Conservation (phyloP, 768 basidiomycete species). For the Leccinellum rugosiceps region DNA sequence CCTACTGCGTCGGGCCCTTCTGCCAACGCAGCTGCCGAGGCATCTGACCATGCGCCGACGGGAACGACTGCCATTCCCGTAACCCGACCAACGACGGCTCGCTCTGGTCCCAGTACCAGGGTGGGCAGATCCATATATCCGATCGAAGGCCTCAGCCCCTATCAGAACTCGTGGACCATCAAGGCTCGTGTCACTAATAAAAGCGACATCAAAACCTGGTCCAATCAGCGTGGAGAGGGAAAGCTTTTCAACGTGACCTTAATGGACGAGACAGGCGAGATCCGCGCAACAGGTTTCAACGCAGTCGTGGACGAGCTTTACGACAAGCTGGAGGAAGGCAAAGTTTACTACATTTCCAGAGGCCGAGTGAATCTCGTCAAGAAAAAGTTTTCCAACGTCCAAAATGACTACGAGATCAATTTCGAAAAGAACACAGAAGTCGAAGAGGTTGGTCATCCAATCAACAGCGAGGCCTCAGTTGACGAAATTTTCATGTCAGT, state of each 20-base stretch:
- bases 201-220: conserved; percentile 85
- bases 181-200: conserved; percentile 91
- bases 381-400: conserved; percentile 89
- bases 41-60: conserved; percentile 26
- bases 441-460: conserved; percentile 59
- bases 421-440: conserved; percentile 84
- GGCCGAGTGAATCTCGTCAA: conserved; percentile 93
- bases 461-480: background rate
- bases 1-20: conserved; percentile 34
- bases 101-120: conserved; percentile 13
- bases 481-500: conserved; percentile 46
- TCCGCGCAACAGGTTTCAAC: conserved; percentile 91
- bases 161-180: conserved; percentile 99
- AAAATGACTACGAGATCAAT: conserved; percentile 90
- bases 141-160: conserved; percentile 92
- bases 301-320: conserved; percentile 77
- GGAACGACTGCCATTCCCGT: conserved; percentile 24
- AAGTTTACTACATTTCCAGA: conserved; percentile 88
- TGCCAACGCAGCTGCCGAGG: conserved; percentile 20
- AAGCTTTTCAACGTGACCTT: conserved; percentile 90
- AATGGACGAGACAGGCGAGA: conserved; percentile 94
- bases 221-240: conserved; percentile 87
- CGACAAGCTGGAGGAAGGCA: conserved; percentile 83
- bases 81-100: conserved; percentile 10
- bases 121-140: conserved; percentile 53